Percentiles rank a stretch among this genome's conserved stretches.
These are phyloP conservation scores for Dendrobium chrysotoxum DNA, from an alignment of 106 monocot genomes.

Conservation along the genomic window DNA sequence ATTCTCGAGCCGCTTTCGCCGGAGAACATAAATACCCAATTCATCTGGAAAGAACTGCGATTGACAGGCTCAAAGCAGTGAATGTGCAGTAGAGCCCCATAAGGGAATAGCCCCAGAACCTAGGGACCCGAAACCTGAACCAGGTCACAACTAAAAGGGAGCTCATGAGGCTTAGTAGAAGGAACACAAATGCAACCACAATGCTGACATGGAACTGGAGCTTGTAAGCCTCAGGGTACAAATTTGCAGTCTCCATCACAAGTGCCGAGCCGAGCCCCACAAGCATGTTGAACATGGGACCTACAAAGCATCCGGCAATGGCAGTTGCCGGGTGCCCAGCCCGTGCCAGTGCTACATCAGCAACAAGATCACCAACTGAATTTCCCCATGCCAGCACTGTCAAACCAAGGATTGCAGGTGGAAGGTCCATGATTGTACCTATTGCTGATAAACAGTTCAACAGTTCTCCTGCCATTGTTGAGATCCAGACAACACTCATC, in stretches of 20 bases:
- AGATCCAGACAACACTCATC: constrained; percentile 97
- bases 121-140: constrained; percentile 80
- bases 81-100: constrained; percentile 80
- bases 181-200: constrained; percentile 90
- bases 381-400: constrained; percentile 98
- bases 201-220: constrained; percentile 66
- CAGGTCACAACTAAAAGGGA: constrained; percentile 84
- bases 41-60: constrained; percentile 41
- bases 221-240: constrained; percentile 64
- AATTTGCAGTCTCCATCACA: constrained; percentile 51
- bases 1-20: background rate
- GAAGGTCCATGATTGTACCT: constrained; percentile 57
- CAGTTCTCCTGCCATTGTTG: constrained; percentile 89
- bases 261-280: constrained; percentile 75
- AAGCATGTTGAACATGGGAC: constrained; percentile 98
- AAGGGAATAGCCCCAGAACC: constrained; percentile 90
- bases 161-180: constrained; percentile 82
- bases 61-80: constrained; percentile 51
- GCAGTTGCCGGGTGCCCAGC: constrained; percentile 79
- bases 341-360: constrained; percentile 82
- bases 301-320: constrained; percentile 95
- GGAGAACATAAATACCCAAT: background rate
- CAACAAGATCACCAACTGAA: constrained; percentile 86
- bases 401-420: constrained; percentile 78
- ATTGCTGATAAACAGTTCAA: constrained; percentile 56